phyloP scores from a whole-genome alignment of 2,329 filamentous ascomycete genomes.

The Ascochyta clinopodiicola region DNA sequence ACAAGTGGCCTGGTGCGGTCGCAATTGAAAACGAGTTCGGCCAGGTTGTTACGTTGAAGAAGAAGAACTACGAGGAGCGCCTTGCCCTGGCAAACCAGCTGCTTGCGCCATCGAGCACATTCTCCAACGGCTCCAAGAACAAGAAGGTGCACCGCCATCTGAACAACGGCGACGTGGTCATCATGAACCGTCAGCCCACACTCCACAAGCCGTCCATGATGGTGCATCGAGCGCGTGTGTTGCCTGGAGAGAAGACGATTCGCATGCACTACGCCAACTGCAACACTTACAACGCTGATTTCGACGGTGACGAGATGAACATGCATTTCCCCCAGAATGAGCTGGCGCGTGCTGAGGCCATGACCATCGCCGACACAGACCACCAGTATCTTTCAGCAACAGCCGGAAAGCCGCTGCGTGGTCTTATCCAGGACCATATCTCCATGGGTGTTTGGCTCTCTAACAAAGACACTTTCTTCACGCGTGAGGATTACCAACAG shows the following conservation, averaged over 20 bases:
- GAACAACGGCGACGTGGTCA: slow-evolving; percentile 93
- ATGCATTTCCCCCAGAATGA: slow-evolving; percentile 99
- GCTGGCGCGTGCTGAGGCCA: slow-evolving; percentile 87
- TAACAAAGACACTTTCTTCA: slow-evolving; percentile 90
- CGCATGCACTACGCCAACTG: slow-evolving; percentile 99
- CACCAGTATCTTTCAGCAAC: slow-evolving; percentile 96
- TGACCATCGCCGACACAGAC: slow-evolving; percentile 93
- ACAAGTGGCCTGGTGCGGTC: slow-evolving; percentile 92
- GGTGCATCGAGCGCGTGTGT: slow-evolving; percentile 90
- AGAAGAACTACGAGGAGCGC: slow-evolving; percentile 87
- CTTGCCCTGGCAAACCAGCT: slow-evolving; percentile 91
- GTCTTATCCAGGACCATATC: slow-evolving; percentile 97
- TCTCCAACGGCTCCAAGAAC: slow-evolving; percentile 76
- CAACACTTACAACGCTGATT: slow-evolving; percentile 99
- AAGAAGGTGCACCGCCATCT: slow-evolving; percentile 98
- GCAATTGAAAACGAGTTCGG: slow-evolving; percentile 97
- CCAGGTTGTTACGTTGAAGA: slow-evolving; percentile 84
- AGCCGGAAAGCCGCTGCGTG: slow-evolving; percentile 88
- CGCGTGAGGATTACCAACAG: slow-evolving; percentile 86
- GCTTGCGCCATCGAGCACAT: slow-evolving; percentile 79
- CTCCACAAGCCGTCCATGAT: slow-evolving; percentile 99
- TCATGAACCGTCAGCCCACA: slow-evolving; percentile 99
- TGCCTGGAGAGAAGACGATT: slow-evolving; percentile 94
- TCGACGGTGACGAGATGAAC: slow-evolving; percentile 99
- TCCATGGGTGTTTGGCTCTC: slow-evolving; percentile 92